A percentile compares a stretch with the other conserved stretches of the same genome.
Conservation (phyloP, 2,329 filamentous ascomycete species). For the Dothidotthia symphoricarpi region DNA sequence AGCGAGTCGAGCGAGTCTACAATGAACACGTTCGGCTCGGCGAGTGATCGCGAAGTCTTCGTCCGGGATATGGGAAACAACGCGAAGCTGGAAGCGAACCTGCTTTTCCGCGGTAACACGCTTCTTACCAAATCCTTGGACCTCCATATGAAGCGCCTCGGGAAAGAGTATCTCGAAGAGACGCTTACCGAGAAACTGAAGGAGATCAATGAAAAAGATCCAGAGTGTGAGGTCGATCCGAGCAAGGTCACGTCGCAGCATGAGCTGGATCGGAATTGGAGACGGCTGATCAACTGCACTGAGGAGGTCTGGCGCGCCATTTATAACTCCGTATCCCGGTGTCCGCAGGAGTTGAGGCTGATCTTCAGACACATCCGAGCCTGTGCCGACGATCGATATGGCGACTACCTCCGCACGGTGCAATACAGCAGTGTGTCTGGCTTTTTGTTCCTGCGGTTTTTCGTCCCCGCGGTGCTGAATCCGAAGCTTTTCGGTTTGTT, state of each 20-base stretch:
- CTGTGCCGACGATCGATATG: conserved; percentile 91
- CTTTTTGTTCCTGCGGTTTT: conserved; percentile 91
- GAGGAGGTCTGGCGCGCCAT: conserved; percentile 86
- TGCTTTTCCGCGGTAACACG: conserved; percentile 93
- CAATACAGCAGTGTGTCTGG: conserved; percentile 93
- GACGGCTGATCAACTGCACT: conserved; percentile 70
- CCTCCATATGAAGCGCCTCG: conserved; percentile 90
- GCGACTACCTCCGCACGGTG: conserved; percentile 84
- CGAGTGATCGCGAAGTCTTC: conserved; percentile 66
- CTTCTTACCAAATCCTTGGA: conserved; percentile 90
- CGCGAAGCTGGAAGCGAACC: conserved; percentile 81
- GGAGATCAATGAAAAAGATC: conserved; percentile 87
- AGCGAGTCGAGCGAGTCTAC: conserved; percentile 62
- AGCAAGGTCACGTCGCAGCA: conserved; percentile 66
- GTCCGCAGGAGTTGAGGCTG: conserved; percentile 77
- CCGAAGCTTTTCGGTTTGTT: conserved; percentile 89
- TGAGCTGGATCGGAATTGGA: conserved; percentile 82
- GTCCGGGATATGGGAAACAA: conserved; percentile 77
- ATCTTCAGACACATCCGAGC: conserved; percentile 89
- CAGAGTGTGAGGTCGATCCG: conserved; percentile 93
- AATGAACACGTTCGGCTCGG: conserved; percentile 38
- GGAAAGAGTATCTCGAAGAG: conserved; percentile 88
- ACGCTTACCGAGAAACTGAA: conserved; percentile 79
- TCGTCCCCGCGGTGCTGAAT: conserved; percentile 93
- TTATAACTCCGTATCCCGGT: conserved; percentile 66